phyloP scores from a whole-genome alignment of 495 filamentous ascomycete genomes.

The Aspergillus haitiensis region DNA sequence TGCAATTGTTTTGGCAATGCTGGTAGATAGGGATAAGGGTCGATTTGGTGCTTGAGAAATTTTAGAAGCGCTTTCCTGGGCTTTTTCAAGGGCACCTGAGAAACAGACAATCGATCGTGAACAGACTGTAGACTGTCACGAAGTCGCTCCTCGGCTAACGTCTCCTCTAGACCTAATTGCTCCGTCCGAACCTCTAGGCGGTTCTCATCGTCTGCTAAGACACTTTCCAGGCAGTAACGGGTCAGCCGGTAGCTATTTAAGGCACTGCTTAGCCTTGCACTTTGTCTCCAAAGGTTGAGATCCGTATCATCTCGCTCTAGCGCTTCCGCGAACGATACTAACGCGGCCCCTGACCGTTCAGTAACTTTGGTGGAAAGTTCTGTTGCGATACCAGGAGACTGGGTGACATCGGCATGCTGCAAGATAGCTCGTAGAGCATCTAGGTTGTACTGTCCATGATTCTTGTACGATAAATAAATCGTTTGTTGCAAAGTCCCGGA shows the following conservation, averaged over 20 bases:
- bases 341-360: conserved; percentile 34
- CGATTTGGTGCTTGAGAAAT: conserved; percentile 63
- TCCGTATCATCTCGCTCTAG: conserved; percentile 90
- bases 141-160: conserved; percentile 77
- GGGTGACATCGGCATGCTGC: conserved; percentile 23
- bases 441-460: conserved; percentile 84
- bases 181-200: conserved; percentile 68
- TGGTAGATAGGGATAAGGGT: conserved; percentile 77
- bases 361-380: conserved; percentile 33
- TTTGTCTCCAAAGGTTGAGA: conserved; percentile 87
- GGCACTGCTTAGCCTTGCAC: conserved; percentile 73
- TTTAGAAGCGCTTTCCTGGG: conserved; percentile 63
- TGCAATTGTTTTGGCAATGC: conserved; percentile 44
- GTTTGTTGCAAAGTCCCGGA: conserved; percentile 84
- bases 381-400: conserved; percentile 38
- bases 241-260: conserved; percentile 73
- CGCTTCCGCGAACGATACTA: conserved; percentile 70
- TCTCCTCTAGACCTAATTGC: conserved; percentile 80
- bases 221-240: conserved; percentile 88
- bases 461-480: conserved; percentile 91
- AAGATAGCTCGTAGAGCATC: conserved; percentile 62
- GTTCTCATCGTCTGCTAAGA: conserved; percentile 80
- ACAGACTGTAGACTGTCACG: conserved; percentile 64
- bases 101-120: conserved; percentile 69
- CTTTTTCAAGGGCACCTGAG: conserved; percentile 62